Base-by-base conservation (phyloP, 768 basidiomycete species). In the Rubroboletus satanas region DNA sequence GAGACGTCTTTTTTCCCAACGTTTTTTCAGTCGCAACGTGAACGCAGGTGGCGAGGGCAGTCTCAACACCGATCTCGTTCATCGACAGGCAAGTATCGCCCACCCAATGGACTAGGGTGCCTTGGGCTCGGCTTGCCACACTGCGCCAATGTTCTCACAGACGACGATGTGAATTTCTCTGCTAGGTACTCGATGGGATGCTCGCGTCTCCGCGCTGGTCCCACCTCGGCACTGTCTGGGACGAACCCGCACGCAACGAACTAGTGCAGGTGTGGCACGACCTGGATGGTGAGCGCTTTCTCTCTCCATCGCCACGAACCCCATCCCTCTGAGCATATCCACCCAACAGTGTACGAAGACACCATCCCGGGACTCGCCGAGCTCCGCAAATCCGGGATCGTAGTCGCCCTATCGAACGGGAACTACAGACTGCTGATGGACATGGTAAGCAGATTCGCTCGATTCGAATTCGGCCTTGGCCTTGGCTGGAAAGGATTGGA, bases 391-490 rank as follows among this genome's bases (percentile, higher is more conserved):
- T 64, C 77, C 7, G 65, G 65, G 0, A 74, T 84, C 46, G 76
- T 86, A 11, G 75, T 75, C 2, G 74, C 80, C 4, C 69, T 88
- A 0, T 86, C 85, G 0, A 88, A 88, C 55, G 86, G 84, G 9
- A 88, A 82, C 60, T 73, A 85, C 38, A 72, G 80, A 17, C 70
- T 86, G 6, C 73, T 87, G 3, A 67, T 83, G 0, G 83, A 87
- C 61, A 78, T 87, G 82, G 85, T 83, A 23, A 58, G 61, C 29
- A 26, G 3, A 2, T 4, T 26, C 23, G 49, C 3, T 49, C 17
- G 2, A 9, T 14, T 23, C 39, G 21, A 21, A 21, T 21, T 21
- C 21, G 21, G 21, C 21, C 21, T 21, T 21, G 21, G 21, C 21
- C 21, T 21, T 21, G 21, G 21, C 21, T 21, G 21, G 21, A 21